Percentiles rank a stretch among this genome's conserved stretches.
phyloP scores from a whole-genome alignment of 1,284 basidiomycete genomes.

The Rhizoctonia solani region DNA sequence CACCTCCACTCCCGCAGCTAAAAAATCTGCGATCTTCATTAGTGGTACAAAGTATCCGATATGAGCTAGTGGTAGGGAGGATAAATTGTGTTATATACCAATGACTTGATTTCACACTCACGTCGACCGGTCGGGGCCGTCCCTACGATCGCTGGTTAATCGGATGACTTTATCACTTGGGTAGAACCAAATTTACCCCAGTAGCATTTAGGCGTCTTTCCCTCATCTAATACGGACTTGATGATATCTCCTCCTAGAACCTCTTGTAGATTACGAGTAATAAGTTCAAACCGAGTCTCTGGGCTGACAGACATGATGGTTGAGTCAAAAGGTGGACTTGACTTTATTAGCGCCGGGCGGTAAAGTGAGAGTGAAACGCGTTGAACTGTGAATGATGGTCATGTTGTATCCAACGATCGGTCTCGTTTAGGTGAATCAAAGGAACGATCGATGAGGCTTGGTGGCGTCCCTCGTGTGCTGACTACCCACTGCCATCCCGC shows the following conservation, averaged over 20 bases:
- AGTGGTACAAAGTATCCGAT: slow-evolving; percentile 97
- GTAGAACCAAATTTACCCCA: slow-evolving; percentile 67
- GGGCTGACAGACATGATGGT: slow-evolving; percentile 29
- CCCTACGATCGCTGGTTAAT: slow-evolving; percentile 55
- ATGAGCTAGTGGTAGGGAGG: slow-evolving; percentile 64
- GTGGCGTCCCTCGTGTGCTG: too few species aligned
- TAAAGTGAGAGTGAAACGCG: too few species aligned
- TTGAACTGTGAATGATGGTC: background rate
- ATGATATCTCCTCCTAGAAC: slow-evolving; percentile 86
- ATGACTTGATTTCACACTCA: slow-evolving; percentile 51
- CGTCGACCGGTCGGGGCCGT: slow-evolving; percentile 93
- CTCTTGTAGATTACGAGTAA: slow-evolving; percentile 87
- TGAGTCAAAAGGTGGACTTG: slow-evolving; percentile 24
- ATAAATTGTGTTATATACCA: background rate
- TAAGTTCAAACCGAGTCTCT: slow-evolving; percentile 79
- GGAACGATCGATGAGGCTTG: too few species aligned
- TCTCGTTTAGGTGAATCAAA: too few species aligned
- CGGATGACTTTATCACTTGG: slow-evolving; percentile 35
- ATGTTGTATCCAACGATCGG: too few species aligned
- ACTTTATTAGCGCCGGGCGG: slow-evolving; percentile 5
- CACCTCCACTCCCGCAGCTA: slow-evolving; percentile 86
- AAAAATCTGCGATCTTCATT: slow-evolving; percentile 95
- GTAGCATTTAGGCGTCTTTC: slow-evolving; percentile 78
- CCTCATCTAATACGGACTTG: slow-evolving; percentile 80
- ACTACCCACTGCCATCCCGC: too few species aligned